Evolutionary conservation across 306 rosid genomes (phyloP).

Genomic region (Rosa chinensis): DNA sequence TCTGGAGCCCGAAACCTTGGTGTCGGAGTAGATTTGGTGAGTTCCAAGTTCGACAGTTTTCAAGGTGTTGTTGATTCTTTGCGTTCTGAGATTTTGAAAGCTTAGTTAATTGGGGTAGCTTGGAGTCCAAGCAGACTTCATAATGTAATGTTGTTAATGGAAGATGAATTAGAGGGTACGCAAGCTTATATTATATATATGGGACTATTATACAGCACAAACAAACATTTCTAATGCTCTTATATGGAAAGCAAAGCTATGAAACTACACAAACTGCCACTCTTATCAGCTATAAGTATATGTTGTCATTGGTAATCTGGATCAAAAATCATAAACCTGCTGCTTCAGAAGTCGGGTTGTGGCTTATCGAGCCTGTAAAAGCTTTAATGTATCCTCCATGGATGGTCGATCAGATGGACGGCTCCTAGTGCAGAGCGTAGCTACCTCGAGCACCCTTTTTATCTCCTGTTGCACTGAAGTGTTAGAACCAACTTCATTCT

Average conservation of each 20-base stretch:
- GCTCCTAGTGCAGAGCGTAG: slow-evolving; percentile 70
- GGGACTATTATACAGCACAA: slow-evolving; percentile 10
- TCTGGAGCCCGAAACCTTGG: slow-evolving; percentile 67
- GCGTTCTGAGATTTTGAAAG: slow-evolving; percentile 26
- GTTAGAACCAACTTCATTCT: slow-evolving; percentile 49
- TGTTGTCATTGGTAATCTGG: slow-evolving; percentile 21
- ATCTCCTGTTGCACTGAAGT: slow-evolving; percentile 55
- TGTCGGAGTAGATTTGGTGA: slow-evolving; percentile 64
- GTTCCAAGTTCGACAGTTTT: slow-evolving; percentile 66
- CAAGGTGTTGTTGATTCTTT: slow-evolving; percentile 64
- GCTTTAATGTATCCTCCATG: slow-evolving; percentile 68
- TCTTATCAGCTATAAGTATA: slow-evolving; percentile 34
- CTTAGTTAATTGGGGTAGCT: not conserved
- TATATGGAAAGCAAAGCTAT: slow-evolving; percentile 29
- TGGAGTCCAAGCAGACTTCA: not conserved
- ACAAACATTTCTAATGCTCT: slow-evolving; percentile 19
- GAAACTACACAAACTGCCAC: slow-evolving; percentile 47
- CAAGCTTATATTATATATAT: slow-evolving; percentile 6
- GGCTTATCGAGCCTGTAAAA: slow-evolving; percentile 52
- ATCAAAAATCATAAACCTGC: slow-evolving; percentile 28
- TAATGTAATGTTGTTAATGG: not conserved
- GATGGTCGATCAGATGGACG: slow-evolving; percentile 63
- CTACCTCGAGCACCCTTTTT: slow-evolving; percentile 60
- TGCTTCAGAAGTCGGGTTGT: slow-evolving; percentile 31
- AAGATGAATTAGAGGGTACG: not conserved